These are phyloP conservation scores for Pichia sp. DNA, from an alignment of 1,139 yeast species.

Conservation along the genomic window DNA sequence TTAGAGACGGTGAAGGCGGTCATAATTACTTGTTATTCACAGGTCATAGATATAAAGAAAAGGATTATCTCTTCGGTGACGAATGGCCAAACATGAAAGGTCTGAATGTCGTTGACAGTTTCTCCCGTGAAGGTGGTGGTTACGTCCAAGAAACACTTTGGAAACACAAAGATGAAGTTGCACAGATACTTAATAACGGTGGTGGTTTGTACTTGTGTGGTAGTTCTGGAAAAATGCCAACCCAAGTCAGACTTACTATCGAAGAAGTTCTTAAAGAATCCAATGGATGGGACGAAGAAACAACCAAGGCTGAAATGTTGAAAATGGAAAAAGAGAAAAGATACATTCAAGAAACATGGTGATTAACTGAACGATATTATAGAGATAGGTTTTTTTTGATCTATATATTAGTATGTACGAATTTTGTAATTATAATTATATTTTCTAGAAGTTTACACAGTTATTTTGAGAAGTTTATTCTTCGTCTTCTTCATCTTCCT, in stretches of 20 bases:
- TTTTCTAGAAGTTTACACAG: slow-evolving; percentile 3
- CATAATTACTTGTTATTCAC: slow-evolving; percentile 53
- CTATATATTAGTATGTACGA: background rate
- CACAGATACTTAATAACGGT: slow-evolving; percentile 50
- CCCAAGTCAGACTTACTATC: slow-evolving; percentile 78
- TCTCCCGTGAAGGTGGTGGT: slow-evolving; percentile 54
- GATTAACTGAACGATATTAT: background rate
- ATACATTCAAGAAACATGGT: slow-evolving; percentile 95
- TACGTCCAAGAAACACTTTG: slow-evolving; percentile 77
- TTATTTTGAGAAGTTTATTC: background rate
- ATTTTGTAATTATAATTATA: background rate
- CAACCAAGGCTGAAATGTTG: slow-evolving; percentile 51
- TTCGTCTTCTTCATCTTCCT: background rate
- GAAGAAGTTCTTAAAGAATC: slow-evolving; percentile 47
- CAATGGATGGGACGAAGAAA: slow-evolving; percentile 36
- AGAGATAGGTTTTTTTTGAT: background rate
- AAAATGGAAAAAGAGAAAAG: slow-evolving; percentile 65
- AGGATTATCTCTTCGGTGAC: slow-evolving; percentile 66
- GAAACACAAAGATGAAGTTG: slow-evolving; percentile 45
- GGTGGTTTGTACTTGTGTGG: slow-evolving; percentile 83
- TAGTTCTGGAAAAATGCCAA: slow-evolving; percentile 93
- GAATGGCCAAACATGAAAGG: slow-evolving; percentile 46
- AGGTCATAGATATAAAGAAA: slow-evolving; percentile 69
- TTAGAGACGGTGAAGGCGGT: slow-evolving; percentile 21
- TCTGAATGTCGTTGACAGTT: slow-evolving; percentile 49